Percentiles rank a stretch among this genome's conserved stretches.
Conservation (phyloP, 2,329 filamentous ascomycete species). For the Epicoccum nigrum region DNA sequence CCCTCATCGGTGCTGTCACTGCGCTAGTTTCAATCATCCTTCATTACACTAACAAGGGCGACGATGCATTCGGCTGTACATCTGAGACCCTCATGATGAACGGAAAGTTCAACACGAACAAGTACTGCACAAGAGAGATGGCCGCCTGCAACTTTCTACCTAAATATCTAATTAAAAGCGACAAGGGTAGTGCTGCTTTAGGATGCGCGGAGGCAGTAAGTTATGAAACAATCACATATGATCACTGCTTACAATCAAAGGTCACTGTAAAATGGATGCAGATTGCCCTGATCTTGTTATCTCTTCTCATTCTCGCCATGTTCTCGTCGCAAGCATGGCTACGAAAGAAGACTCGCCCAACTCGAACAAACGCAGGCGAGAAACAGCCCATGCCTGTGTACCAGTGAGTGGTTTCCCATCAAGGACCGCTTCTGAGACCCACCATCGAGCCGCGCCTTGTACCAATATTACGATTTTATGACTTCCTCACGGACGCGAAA, state of each 20-base stretch:
- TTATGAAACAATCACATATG: background rate
- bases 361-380: constrained; percentile 3
- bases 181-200: constrained; percentile 19
- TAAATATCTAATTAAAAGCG: constrained; percentile 17
- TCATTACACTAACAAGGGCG: constrained; percentile 34
- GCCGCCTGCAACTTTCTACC: constrained; percentile 35
- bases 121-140: constrained; percentile 37
- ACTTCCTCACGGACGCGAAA: background rate
- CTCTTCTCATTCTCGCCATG: constrained; percentile 27
- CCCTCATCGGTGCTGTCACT: constrained; percentile 20
- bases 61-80: constrained; percentile 34
- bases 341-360: constrained; percentile 27
- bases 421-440: constrained; percentile 1
- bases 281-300: constrained; percentile 29
- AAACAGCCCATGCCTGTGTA: constrained; percentile 12
- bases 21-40: constrained; percentile 33
- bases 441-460: background rate
- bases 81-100: constrained; percentile 26
- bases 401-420: background rate
- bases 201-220: constrained; percentile 40
- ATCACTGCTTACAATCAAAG: constrained; percentile 16
- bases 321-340: constrained; percentile 32
- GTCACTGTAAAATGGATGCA: constrained; percentile 39
- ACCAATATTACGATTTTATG: constrained; percentile 11
- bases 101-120: constrained; percentile 34